These are phyloP conservation scores for Zizania palustris DNA, from an alignment of 202 grass and related monocot species.

Conservation along the genomic window DNA sequence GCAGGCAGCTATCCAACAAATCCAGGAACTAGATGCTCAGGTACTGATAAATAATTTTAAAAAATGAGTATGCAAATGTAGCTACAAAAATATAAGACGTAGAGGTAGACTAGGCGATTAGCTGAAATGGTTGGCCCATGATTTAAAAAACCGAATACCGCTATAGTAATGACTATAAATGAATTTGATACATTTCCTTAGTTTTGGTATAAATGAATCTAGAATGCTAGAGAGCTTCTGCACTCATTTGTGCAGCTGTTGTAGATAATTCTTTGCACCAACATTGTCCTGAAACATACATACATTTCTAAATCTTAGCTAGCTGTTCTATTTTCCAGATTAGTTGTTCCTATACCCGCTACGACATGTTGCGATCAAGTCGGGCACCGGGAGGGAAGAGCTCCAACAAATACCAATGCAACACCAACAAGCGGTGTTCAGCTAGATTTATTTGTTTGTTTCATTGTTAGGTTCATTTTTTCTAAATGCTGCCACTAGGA, in stretches of 20 bases:
- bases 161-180: too few relatives aligned
- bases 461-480: not conserved
- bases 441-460: not conserved
- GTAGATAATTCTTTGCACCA: constrained; percentile 48
- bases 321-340: constrained; percentile 15
- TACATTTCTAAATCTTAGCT: constrained; percentile 33
- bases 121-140: too few relatives aligned
- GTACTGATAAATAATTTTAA: constrained; percentile 44
- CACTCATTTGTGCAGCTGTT: constrained; percentile 23
- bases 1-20: constrained; percentile 89
- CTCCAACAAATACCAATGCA: too few relatives aligned
- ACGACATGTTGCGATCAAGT: too few relatives aligned
- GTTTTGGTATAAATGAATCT: not conserved
- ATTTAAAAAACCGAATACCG: too few relatives aligned
- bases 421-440: too few relatives aligned
- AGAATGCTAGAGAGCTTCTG: constrained; percentile 21
- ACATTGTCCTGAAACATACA: constrained; percentile 37
- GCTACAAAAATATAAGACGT: not conserved
- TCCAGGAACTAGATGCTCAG: constrained; percentile 89
- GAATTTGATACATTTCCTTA: too few relatives aligned
- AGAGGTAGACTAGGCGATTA: too few relatives aligned
- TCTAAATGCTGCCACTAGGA: not conserved
- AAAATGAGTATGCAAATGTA: not conserved
- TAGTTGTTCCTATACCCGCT: too few relatives aligned
- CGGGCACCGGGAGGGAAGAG: too few relatives aligned